Evolutionary conservation across 2,329 filamentous ascomycete genomes (phyloP).

Genomic region (Aureobasidium subglaciale): DNA sequence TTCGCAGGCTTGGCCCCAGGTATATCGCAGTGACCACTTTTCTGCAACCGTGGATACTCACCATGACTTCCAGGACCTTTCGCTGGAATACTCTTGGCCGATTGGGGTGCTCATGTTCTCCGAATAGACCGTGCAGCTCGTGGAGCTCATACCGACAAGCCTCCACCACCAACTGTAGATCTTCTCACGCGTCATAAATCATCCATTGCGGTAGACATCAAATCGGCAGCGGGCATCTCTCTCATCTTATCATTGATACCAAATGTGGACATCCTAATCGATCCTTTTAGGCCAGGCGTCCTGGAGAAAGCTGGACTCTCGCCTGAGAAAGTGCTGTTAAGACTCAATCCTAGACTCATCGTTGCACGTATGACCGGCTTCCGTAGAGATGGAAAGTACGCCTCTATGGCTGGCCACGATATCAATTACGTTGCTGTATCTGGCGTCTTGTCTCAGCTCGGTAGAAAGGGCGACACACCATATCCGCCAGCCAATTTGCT

Average conservation of each 20-base stretch:
- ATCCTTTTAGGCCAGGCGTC: slow-evolving; percentile 87
- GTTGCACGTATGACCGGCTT: slow-evolving; percentile 87
- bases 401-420: slow-evolving; percentile 84
- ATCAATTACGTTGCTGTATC: slow-evolving; percentile 94
- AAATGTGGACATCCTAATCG: slow-evolving; percentile 72
- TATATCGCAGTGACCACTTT: too few species aligned
- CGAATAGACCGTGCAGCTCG: slow-evolving; percentile 64
- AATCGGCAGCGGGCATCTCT: slow-evolving; percentile 54
- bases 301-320: slow-evolving; percentile 76
- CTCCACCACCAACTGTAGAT: slow-evolving; percentile 52
- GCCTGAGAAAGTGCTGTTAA: slow-evolving; percentile 57
- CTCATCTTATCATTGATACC: slow-evolving; percentile 60
- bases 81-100: slow-evolving; percentile 78
- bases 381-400: slow-evolving; percentile 76
- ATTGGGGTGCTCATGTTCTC: slow-evolving; percentile 81
- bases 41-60: too few species aligned
- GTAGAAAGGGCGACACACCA: slow-evolving; percentile 61
- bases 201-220: slow-evolving; percentile 74
- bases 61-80: slow-evolving; percentile 88
- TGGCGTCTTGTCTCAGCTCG: slow-evolving; percentile 70
- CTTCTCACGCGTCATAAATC: slow-evolving; percentile 72
- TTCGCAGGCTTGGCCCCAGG: slow-evolving; percentile 57
- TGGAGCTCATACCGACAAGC: slow-evolving; percentile 27
- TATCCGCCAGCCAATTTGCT: slow-evolving; percentile 77
- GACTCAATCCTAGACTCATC: slow-evolving; percentile 66